Evolutionary conservation across 768 basidiomycete genomes (phyloP).

Genomic region (Boletales sp.): DNA sequence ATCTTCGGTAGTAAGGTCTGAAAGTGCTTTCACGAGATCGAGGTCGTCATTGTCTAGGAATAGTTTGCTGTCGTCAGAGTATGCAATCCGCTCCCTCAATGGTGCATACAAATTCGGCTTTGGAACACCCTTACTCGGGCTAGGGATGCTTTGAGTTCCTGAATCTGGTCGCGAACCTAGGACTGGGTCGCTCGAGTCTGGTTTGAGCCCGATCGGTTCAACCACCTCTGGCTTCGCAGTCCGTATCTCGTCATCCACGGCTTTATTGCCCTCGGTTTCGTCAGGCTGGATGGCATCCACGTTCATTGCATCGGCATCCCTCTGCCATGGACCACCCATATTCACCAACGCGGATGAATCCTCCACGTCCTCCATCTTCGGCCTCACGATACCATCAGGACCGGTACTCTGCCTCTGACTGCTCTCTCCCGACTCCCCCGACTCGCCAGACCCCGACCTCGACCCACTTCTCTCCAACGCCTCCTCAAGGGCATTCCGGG

Average conservation of each 20-base stretch:
- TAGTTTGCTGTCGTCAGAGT: slow-evolving; percentile 39
- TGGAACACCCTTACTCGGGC: slow-evolving; percentile 35
- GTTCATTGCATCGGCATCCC: slow-evolving; percentile 30
- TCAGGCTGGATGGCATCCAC: slow-evolving; percentile 24
- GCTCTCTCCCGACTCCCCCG: slow-evolving; percentile 33
- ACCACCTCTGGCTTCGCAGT: slow-evolving; percentile 26
- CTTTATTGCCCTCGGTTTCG: slow-evolving; percentile 28
- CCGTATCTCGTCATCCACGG: slow-evolving; percentile 7
- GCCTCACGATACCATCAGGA: slow-evolving; percentile 32
- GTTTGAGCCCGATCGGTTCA: slow-evolving; percentile 44
- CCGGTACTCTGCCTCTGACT: slow-evolving; percentile 32
- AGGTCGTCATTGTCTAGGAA: slow-evolving; percentile 54
- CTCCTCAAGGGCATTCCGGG: slow-evolving; percentile 52
- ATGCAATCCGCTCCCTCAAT: slow-evolving; percentile 55
- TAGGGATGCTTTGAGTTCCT: slow-evolving; percentile 28
- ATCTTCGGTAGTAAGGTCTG: slow-evolving; percentile 35
- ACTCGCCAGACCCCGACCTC: slow-evolving; percentile 24
- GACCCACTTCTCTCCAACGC: slow-evolving; percentile 43
- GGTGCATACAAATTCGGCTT: slow-evolving; percentile 51
- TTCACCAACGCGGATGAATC: slow-evolving; percentile 43
- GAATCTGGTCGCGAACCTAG: slow-evolving; percentile 40
- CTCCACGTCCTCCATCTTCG: slow-evolving; percentile 57
- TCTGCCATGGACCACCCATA: slow-evolving; percentile 16
- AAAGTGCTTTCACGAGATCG: slow-evolving; percentile 48
- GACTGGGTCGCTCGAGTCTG: slow-evolving; percentile 54